Percentiles rank a stretch among this genome's conserved stretches.
phyloP scores from a whole-genome alignment of 2,329 filamentous ascomycete genomes.

The Xylaria sp. region DNA sequence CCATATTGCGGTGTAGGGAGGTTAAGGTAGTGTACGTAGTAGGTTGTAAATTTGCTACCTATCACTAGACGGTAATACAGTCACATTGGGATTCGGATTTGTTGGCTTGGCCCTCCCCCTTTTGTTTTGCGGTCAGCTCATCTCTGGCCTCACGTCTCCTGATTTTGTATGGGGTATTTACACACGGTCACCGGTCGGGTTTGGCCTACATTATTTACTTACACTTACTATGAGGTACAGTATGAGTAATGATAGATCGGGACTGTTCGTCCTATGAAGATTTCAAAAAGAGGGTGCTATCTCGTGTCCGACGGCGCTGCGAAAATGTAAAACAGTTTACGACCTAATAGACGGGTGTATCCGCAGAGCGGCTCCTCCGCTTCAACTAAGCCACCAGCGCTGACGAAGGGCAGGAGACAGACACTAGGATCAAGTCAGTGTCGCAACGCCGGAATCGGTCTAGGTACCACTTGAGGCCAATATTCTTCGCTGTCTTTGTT shows the following conservation, averaged over 20 bases:
- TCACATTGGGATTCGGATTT: conserved; percentile 25
- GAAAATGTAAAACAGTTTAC: conserved; percentile 9
- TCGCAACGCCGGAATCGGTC: conserved; percentile 6
- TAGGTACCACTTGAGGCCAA: conserved; percentile 15
- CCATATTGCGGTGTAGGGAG: not conserved
- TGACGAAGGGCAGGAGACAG: conserved; percentile 26
- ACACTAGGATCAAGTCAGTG: conserved; percentile 12
- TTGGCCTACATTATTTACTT: conserved; percentile 5
- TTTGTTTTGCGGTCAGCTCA: conserved; percentile 34
- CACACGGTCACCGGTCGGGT: conserved; percentile 23
- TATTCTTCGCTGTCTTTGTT: not conserved
- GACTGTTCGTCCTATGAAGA: not conserved
- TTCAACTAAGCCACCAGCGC: conserved; percentile 35
- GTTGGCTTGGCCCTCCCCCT: conserved; percentile 23
- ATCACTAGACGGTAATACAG: conserved; percentile 21
- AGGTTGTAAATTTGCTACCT: conserved; percentile 14
- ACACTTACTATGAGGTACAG: conserved; percentile 3
- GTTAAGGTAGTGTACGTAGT: not conserved
- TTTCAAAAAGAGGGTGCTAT: not conserved
- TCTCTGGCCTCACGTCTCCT: conserved; percentile 39
- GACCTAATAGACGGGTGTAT: conserved; percentile 33
- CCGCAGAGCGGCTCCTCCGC: conserved; percentile 29
- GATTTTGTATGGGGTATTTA: conserved; percentile 28
- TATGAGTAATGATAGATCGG: conserved; percentile 8
- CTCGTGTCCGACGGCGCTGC: not conserved